Evolutionary conservation across 768 basidiomycete genomes (phyloP).

Genomic region (Auriculariales sp.): DNA sequence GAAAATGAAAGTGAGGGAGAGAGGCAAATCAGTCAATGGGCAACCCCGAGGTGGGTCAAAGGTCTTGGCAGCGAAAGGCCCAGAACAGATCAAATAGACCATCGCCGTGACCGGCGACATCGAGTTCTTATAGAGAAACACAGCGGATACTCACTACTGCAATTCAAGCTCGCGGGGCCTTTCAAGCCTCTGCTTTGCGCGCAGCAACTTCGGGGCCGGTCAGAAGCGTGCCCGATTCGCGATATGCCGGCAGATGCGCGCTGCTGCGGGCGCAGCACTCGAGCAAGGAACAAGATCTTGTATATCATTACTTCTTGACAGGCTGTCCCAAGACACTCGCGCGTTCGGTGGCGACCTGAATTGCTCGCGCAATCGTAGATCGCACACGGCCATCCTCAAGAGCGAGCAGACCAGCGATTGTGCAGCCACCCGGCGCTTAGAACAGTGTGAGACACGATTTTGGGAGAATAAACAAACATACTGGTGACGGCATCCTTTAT

Average conservation of each 20-base stretch:
- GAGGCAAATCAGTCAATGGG: no score
- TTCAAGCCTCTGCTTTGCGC: no score
- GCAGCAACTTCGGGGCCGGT: background rate
- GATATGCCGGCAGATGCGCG: background rate
- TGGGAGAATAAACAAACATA: slow-evolving; percentile 24
- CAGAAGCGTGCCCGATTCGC: background rate
- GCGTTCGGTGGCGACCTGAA: slow-evolving; percentile 85
- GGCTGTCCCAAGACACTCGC: slow-evolving; percentile 77
- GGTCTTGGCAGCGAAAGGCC: no score
- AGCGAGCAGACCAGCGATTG: slow-evolving; percentile 90
- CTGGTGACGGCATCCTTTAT: slow-evolving; percentile 97
- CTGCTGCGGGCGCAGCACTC: no score
- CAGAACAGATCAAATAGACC: no score
- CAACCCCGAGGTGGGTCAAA: no score
- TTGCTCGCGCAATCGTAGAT: slow-evolving; percentile 87
- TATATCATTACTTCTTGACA: slow-evolving; percentile 26
- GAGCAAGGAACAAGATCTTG: no score
- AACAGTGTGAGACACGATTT: background rate
- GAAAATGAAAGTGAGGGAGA: no score
- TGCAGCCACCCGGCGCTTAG: slow-evolving; percentile 91
- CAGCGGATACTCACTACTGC: no score
- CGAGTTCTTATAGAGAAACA: no score
- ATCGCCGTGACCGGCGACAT: no score
- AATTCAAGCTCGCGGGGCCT: no score
- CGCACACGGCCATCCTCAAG: slow-evolving; percentile 90